These are phyloP conservation scores for Paecilomyces sp. DNA, from an alignment of 2,329 filamentous ascomycete genomes.

Conservation along the genomic window DNA sequence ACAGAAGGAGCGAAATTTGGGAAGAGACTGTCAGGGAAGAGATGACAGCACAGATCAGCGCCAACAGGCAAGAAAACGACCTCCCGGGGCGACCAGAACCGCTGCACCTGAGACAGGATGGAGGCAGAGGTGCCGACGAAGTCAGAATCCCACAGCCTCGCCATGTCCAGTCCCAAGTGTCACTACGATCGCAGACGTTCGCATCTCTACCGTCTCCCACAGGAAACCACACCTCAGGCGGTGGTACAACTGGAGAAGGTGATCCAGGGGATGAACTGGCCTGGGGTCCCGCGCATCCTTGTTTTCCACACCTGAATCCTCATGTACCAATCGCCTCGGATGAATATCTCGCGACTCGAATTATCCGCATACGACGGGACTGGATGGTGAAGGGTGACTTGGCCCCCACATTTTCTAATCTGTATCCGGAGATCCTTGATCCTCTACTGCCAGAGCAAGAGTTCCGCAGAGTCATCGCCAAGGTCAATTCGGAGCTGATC, in stretches of 20 bases:
- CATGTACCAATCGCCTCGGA: constrained; percentile 74
- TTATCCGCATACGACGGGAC: constrained; percentile 86
- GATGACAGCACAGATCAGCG: constrained; percentile 19
- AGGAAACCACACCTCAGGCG: constrained; percentile 22
- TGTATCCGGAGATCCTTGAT: constrained; percentile 94
- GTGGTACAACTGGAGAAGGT: constrained; percentile 33
- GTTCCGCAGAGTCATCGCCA: constrained; percentile 74
- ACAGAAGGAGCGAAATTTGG: constrained; percentile 25
- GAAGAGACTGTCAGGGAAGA: constrained; percentile 5
- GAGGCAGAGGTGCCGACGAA: constrained; percentile 11
- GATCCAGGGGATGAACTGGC: constrained; percentile 63
- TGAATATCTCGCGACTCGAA: constrained; percentile 70
- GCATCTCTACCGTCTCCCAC: constrained; percentile 32
- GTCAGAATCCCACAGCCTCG: constrained; percentile 17
- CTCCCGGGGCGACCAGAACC: constrained; percentile 22
- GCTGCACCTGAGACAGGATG: constrained; percentile 20
- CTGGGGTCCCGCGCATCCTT: constrained; percentile 92
- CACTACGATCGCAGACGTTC: constrained; percentile 33
- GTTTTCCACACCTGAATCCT: constrained; percentile 86
- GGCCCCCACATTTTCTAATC: constrained; percentile 86
- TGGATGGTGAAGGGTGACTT: constrained; percentile 87
- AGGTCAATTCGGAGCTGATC: constrained; percentile 69
- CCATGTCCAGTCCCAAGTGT: constrained; percentile 33
- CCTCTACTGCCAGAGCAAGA: constrained; percentile 77
- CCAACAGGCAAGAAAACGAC: constrained; percentile 18